Evolutionary conservation across 1,139 yeast genomes (phyloP).

Genomic region (Ogataea hybrid): DNA sequence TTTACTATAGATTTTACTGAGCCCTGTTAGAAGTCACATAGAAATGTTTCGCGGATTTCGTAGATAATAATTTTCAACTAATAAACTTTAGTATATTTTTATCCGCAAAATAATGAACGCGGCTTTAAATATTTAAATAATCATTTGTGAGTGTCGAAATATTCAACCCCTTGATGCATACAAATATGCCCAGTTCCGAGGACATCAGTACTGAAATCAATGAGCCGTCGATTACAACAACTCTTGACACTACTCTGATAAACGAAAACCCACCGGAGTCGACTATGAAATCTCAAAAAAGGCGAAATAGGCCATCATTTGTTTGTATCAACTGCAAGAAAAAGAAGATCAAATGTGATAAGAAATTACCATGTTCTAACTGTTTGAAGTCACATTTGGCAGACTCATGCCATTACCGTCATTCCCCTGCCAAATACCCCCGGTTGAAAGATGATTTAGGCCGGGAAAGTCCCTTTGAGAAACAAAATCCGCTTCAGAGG

Average conservation of each 20-base stretch:
- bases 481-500: neutral
- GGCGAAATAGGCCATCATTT: slow-evolving; percentile 26
- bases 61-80: too few relatives aligned
- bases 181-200: neutral
- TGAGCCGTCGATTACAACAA: neutral
- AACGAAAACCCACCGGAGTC: neutral
- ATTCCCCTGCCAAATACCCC: slow-evolving; percentile 6
- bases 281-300: slow-evolving; percentile 10
- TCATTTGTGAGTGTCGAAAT: slow-evolving; percentile 20
- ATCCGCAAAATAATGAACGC: too few relatives aligned
- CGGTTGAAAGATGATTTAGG: neutral
- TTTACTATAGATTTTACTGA: too few relatives aligned
- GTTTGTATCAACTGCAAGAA: slow-evolving; percentile 28
- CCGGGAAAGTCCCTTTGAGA: too few relatives aligned
- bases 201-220: slow-evolving; percentile 44
- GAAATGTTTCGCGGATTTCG: too few relatives aligned
- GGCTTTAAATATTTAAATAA: slow-evolving; percentile 60
- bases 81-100: too few relatives aligned
- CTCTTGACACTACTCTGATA: neutral
- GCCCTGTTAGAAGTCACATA: too few relatives aligned
- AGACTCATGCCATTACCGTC: slow-evolving; percentile 14
- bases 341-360: slow-evolving; percentile 43
- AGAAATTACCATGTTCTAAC: slow-evolving; percentile 45
- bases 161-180: neutral
- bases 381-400: slow-evolving; percentile 18